Evolutionary conservation across 202 grass and related monocot species (phyloP).

Genomic region (Thinopyrum obtusiflorum): DNA sequence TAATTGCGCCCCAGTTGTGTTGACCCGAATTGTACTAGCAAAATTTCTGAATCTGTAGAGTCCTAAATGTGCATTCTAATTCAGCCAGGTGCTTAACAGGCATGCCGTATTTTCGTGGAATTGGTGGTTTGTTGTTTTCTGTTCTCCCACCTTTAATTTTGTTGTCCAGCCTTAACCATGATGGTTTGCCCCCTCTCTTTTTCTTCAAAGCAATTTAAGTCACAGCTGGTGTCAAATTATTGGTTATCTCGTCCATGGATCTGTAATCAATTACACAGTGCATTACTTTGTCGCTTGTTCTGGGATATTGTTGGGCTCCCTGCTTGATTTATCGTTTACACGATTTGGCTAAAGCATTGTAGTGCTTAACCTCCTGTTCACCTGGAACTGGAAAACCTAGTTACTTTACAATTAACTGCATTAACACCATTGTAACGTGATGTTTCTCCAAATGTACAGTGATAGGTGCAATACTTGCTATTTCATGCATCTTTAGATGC

Average conservation of each 20-base stretch:
- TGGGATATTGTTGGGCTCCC: too few relatives aligned
- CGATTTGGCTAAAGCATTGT: not conserved
- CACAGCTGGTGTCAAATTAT: not conserved
- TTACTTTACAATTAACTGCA: not conserved
- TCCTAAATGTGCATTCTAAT: not conserved
- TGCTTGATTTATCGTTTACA: not conserved
- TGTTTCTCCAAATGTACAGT: not conserved
- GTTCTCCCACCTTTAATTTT: not conserved
- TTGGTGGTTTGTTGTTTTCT: not conserved
- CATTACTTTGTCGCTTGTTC: not conserved
- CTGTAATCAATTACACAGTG: not conserved
- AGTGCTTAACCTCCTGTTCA: not conserved
- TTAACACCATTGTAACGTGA: not conserved
- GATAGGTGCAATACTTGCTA: not conserved
- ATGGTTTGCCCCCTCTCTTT: not conserved
- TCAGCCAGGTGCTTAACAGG: not conserved
- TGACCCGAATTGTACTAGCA: not conserved
- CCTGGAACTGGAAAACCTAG: not conserved
- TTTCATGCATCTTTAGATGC: slow-evolving; percentile 5
- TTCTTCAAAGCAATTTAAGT: not conserved
- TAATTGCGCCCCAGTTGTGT: not conserved
- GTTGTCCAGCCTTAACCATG: not conserved
- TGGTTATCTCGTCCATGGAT: not conserved
- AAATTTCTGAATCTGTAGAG: not conserved
- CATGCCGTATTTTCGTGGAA: not conserved